Percentiles rank a stretch among this genome's conserved stretches.
phyloP scores from a whole-genome alignment of 108 stramenopile genomes.

The Mayamaea pseudoterrestris region DNA sequence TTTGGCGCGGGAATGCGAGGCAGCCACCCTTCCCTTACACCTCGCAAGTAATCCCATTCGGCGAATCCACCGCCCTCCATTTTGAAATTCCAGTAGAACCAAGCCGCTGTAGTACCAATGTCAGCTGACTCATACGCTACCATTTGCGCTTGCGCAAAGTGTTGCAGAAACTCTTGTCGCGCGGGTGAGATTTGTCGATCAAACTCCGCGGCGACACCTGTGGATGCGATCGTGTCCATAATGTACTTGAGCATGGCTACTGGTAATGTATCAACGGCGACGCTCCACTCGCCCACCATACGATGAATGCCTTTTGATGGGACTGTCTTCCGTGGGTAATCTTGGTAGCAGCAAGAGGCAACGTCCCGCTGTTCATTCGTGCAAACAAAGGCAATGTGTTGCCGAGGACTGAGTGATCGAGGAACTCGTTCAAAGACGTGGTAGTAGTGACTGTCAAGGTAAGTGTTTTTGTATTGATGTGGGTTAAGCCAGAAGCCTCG shows the following conservation, averaged over 20 bases:
- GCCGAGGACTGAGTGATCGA: constrained; percentile 38
- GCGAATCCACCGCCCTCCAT: constrained; percentile 49
- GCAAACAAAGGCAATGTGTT: constrained; percentile 40
- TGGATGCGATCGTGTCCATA: constrained; percentile 30
- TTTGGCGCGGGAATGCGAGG: constrained; percentile 15
- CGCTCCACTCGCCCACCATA: constrained; percentile 64
- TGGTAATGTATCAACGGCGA: constrained; percentile 33
- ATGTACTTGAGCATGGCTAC: constrained; percentile 23
- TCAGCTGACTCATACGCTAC: constrained; percentile 38
- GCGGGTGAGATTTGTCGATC: constrained; percentile 25
- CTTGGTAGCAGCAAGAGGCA: constrained; percentile 38
- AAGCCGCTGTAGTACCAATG: constrained; percentile 27
- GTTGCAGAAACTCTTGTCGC: constrained; percentile 33
- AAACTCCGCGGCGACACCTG: constrained; percentile 15
- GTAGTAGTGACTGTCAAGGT: constrained; percentile 55
- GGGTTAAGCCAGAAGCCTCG: constrained; percentile 34
- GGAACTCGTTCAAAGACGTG: constrained; percentile 49
- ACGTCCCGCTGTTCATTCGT: constrained; percentile 7
- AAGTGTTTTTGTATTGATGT: constrained; percentile 16
- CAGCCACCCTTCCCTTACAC: constrained; percentile 58
- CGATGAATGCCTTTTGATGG: constrained; percentile 27
- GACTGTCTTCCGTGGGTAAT: constrained; percentile 10
- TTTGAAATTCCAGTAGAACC: constrained; percentile 66
- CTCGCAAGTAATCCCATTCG: constrained; percentile 65
- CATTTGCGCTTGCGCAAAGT: constrained; percentile 64